Evolutionary conservation across 345 rosid species (phyloP).

Genomic region (Atalantia buxifolia): DNA sequence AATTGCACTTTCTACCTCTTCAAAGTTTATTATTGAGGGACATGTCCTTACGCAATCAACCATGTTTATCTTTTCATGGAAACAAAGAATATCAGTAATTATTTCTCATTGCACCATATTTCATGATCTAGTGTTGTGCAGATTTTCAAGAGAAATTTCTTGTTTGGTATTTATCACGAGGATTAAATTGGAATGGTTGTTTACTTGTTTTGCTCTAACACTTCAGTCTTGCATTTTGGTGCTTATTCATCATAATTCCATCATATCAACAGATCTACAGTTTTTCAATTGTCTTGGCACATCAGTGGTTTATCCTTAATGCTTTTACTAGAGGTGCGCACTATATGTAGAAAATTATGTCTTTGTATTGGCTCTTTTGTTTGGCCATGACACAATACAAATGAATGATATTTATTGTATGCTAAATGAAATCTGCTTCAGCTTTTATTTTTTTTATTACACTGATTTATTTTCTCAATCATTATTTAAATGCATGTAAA

Average conservation of each 20-base stretch:
- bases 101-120: background rate
- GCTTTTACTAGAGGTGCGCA: background rate
- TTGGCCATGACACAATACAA: background rate
- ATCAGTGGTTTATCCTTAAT: background rate
- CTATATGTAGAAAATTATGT: background rate
- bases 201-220: background rate
- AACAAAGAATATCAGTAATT: background rate
- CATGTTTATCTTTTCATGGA: background rate
- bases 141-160: background rate
- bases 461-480: background rate
- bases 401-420: background rate
- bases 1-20: background rate
- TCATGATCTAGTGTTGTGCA: too few species aligned
- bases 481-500: background rate
- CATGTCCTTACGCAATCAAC: background rate
- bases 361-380: background rate
- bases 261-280: background rate
- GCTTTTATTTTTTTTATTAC: background rate
- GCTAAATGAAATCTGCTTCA: background rate
- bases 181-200: background rate
- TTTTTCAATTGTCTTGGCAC: background rate
- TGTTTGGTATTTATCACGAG: background rate
- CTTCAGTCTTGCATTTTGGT: background rate
- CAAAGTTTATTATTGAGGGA: background rate
- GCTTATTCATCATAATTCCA: background rate